These are phyloP conservation scores for Claviceps capensis DNA, from an alignment of 2,329 filamentous ascomycete genomes.

Conservation along the genomic window DNA sequence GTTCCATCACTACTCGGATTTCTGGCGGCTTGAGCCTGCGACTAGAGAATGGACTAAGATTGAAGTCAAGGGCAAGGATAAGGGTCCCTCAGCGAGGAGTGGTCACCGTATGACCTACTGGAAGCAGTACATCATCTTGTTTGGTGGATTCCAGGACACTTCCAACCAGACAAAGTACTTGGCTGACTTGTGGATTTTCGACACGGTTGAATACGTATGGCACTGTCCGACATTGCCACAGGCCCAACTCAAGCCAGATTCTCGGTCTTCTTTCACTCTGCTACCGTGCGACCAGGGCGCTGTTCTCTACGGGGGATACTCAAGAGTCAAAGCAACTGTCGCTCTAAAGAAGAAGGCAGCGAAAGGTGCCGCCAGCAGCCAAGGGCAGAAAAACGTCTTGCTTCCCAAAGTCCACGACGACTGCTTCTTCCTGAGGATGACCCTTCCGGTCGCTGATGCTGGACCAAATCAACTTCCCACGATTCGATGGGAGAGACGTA, in stretches of 20 bases:
- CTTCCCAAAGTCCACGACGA: conserved; percentile 89
- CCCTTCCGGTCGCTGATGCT: conserved; percentile 54
- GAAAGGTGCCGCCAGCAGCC: conserved; percentile 39
- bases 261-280: conserved; percentile 82
- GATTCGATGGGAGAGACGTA: conserved; percentile 84
- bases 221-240: conserved; percentile 60
- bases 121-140: conserved; percentile 93
- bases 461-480: conserved; percentile 51
- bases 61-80: conserved; percentile 64
- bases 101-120: conserved; percentile 94
- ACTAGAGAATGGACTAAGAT: conserved; percentile 84
- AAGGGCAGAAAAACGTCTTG: conserved; percentile 56
- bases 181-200: conserved; percentile 89
- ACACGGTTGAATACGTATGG: conserved; percentile 80
- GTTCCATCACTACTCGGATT: conserved; percentile 98
- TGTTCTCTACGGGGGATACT: conserved; percentile 87
- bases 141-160: conserved; percentile 95
- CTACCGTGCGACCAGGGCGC: conserved; percentile 83
- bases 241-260: conserved; percentile 75
- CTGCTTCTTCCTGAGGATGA: conserved; percentile 81
- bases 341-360: conserved; percentile 44
- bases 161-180: conserved; percentile 90
- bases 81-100: conserved; percentile 69
- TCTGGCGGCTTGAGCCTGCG: conserved; percentile 80
- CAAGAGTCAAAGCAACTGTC: conserved; percentile 64